Base-by-base conservation (phyloP, 139 green algal species). In the Chlamydomonas sp. region DNA sequence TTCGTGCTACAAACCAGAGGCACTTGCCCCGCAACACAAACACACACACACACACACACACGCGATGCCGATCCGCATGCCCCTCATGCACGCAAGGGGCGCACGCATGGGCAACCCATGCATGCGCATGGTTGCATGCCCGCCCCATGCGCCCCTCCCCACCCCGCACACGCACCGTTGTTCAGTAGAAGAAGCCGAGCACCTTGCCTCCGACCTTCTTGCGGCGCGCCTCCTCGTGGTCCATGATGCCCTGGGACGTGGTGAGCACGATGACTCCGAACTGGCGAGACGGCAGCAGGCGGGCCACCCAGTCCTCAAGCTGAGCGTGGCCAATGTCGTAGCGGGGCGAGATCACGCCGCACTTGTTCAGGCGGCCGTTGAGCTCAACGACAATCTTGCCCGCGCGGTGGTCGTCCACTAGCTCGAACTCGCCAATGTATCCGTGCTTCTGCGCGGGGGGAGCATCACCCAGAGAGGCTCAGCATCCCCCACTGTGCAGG, bases 361-460 rank as follows among this genome's bases (percentile, higher is more conserved):
- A 98, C 84, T 99, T 99, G 90, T 99, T 99, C 54, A 99, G 85
- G 58, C 92, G 77, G 35, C 95, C 95, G 77, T 98, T 99, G 24
- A 99, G 86, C 87, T 98, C 91, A 38, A 99, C 92, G 10, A 99
- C 95, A 75, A 99, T 98, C 88, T 99, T 99, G 75, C 95, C 95
- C 1, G 81, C 83, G 34, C 95, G 84, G 80, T 97, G 94, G 89
- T 99, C 96, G 70, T 99, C 95, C 36, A 99, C 91, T 34, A 91
- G 86, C 81, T 99, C 95, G 76, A 99, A 99, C 87, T 99, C 95
- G 74, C 87, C 87, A 75, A 99, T 99, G 90, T 99, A 99, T 37
- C 94, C 94, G 75, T 98, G 84, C 81, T 88, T 89, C 79, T 85
- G 65, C n/a, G 26, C 6, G 10, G 48, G 10, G 67, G 35, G 57